Evolutionary conservation across 192 early-diverging fungal genomes (phyloP).

Genomic region (Thoreauomyces humboldtii): DNA sequence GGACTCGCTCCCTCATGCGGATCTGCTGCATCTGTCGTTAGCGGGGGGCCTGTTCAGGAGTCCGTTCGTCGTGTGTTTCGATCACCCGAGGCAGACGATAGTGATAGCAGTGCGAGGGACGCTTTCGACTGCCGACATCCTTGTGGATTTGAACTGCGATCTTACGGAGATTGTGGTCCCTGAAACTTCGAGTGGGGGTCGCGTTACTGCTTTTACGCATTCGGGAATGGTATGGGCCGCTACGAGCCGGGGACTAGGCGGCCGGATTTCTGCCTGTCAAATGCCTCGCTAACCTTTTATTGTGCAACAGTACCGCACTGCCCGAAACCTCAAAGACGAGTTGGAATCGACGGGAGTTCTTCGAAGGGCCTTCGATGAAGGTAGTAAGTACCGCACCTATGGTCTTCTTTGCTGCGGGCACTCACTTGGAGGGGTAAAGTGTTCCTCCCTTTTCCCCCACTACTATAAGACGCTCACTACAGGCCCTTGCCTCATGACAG

Average conservation of each 20-base stretch:
- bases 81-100: slow-evolving; percentile 37
- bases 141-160: slow-evolving; percentile 49
- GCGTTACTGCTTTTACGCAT: slow-evolving; percentile 26
- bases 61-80: slow-evolving; percentile 45
- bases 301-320: slow-evolving; percentile 28
- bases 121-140: slow-evolving; percentile 44
- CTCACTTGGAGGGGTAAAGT: slow-evolving; percentile 46
- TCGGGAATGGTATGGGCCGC: slow-evolving; percentile 22
- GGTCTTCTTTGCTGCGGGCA: slow-evolving; percentile 41
- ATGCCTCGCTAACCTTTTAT: background rate
- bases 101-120: slow-evolving; percentile 53
- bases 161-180: slow-evolving; percentile 30
- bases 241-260: slow-evolving; percentile 25
- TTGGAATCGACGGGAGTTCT: slow-evolving; percentile 28
- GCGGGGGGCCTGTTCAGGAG: slow-evolving; percentile 45
- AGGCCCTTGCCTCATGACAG: background rate
- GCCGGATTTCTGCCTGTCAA: no score
- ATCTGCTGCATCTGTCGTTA: slow-evolving; percentile 37
- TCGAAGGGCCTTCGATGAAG: slow-evolving; percentile 13
- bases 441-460: no score
- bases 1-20: slow-evolving; percentile 27
- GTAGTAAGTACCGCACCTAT: slow-evolving; percentile 33
- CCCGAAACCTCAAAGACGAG: slow-evolving; percentile 35
- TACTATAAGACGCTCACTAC: no score
- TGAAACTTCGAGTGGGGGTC: background rate